phyloP scores from a whole-genome alignment of 495 filamentous ascomycete genomes.

The Lophiotrema nucula region DNA sequence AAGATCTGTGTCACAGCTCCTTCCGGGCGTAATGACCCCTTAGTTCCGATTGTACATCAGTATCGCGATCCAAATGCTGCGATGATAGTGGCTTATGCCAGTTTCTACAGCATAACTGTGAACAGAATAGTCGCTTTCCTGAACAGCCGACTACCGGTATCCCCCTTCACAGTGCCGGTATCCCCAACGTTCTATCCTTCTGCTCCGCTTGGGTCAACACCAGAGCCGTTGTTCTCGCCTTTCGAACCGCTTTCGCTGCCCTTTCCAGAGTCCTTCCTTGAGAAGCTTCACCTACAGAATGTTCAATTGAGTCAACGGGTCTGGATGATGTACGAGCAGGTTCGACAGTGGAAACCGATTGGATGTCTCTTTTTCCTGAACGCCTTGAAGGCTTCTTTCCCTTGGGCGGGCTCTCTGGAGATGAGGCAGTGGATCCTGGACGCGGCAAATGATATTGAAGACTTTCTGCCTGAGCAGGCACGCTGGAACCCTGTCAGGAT shows the following conservation, averaged over 20 bases:
- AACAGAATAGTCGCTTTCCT: neutral
- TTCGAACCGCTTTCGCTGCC: neutral
- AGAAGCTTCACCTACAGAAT: neutral
- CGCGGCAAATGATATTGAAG: neutral
- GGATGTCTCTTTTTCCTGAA: neutral
- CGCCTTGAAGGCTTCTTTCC: neutral
- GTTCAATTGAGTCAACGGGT: neutral
- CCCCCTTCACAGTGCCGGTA: neutral
- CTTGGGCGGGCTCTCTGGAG: neutral
- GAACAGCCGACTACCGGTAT: neutral
- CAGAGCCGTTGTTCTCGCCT: neutral
- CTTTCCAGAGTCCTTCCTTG: neutral
- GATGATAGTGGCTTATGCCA: neutral
- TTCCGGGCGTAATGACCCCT: neutral
- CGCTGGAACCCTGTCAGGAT: neutral
- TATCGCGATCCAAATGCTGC: neutral
- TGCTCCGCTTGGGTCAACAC: neutral
- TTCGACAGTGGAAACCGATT: neutral
- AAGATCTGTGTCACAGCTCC: neutral
- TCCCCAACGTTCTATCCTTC: neutral
- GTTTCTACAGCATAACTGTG: neutral
- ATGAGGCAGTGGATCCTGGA: neutral
- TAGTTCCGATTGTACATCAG: neutral
- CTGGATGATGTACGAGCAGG: slow-evolving; percentile 1
- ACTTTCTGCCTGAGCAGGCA: neutral